phyloP scores from a whole-genome alignment of 805 yeast genomes.

The Debaryomyces hansenii region DNA sequence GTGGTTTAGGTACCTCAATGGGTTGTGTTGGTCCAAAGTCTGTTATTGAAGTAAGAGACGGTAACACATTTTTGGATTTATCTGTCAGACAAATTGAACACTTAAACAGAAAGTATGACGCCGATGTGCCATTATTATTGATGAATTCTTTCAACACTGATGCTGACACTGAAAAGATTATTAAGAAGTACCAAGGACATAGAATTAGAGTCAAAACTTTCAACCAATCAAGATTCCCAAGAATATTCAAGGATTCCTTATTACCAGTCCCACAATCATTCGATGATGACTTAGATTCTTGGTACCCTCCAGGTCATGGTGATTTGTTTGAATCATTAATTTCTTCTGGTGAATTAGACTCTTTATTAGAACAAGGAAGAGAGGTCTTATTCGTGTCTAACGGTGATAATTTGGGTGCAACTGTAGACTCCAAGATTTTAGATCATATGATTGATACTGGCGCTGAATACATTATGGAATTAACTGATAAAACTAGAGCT shows the following conservation, averaged over 20 bases:
- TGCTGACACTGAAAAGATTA: conserved; percentile 89
- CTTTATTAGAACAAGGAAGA: conserved; percentile 87
- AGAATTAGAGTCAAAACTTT: conserved; percentile 92
- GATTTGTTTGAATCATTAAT: conserved; percentile 90
- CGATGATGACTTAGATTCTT: conserved; percentile 75
- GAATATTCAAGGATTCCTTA: conserved; percentile 92
- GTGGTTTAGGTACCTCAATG: conserved; percentile 99
- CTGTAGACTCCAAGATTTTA: conserved; percentile 87
- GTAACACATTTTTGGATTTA: conserved; percentile 93
- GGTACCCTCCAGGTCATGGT: conserved; percentile 99
- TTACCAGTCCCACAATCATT: conserved; percentile 85
- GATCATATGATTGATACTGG: conserved; percentile 90
- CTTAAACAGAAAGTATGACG: conserved; percentile 83
- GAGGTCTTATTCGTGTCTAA: conserved; percentile 94
- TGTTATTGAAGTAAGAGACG: conserved; percentile 97
- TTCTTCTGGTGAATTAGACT: conserved; percentile 89
- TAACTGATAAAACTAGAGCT: conserved; percentile 98
- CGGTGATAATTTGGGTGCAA: conserved; percentile 98
- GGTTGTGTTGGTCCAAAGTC: conserved; percentile 99
- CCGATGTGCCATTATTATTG: conserved; percentile 92
- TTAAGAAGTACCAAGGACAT: conserved; percentile 96
- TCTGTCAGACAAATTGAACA: conserved; percentile 96
- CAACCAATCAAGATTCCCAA: conserved; percentile 97
- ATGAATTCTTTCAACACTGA: conserved; percentile 99
- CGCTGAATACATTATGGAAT: conserved; percentile 96